Conservation (phyloP, 805 yeast species). For the Scheffersomyces stipitis region DNA sequence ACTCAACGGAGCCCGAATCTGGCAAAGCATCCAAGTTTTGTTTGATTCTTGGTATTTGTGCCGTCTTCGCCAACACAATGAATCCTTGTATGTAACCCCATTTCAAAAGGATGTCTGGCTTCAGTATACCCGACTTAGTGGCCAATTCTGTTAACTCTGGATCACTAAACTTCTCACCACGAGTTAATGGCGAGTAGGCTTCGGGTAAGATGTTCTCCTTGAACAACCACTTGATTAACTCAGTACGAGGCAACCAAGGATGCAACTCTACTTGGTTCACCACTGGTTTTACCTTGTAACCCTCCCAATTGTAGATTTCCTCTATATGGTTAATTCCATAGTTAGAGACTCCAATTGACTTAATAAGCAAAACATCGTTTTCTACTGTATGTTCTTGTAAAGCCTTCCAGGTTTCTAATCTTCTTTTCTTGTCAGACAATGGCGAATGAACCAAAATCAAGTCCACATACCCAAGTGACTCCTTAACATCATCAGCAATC, state of each 20-base stretch:
- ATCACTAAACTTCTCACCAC: conserved; percentile 56
- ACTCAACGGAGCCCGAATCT: conserved; percentile 38
- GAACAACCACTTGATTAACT: conserved; percentile 59
- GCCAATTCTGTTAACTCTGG: conserved; percentile 51
- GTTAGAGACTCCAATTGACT: conserved; percentile 78
- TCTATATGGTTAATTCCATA: conserved; percentile 61
- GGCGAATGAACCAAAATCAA: conserved; percentile 54
- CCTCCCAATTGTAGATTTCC: conserved; percentile 56
- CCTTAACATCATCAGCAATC: conserved; percentile 27
- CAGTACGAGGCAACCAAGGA: conserved; percentile 73
- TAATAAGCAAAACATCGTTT: conserved; percentile 51
- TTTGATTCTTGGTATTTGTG: conserved; percentile 48
- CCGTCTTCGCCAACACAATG: conserved; percentile 36
- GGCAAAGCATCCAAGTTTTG: conserved; percentile 53
- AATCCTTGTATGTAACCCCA: conserved; percentile 19
- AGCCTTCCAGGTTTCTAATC: conserved; percentile 67
- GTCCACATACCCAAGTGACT: conserved; percentile 33
- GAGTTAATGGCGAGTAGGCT: conserved; percentile 77
- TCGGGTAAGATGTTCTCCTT: conserved; percentile 56
- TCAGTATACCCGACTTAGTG: conserved; percentile 45
- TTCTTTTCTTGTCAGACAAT: conserved; percentile 22
- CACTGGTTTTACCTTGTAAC: conserved; percentile 42
- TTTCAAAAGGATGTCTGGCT: conserved; percentile 29
- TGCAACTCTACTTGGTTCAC: conserved; percentile 80
- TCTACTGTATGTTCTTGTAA: conserved; percentile 62